Evolutionary conservation across 2,329 filamentous ascomycete species (phyloP).

Genomic region (Diaporthe vexans): DNA sequence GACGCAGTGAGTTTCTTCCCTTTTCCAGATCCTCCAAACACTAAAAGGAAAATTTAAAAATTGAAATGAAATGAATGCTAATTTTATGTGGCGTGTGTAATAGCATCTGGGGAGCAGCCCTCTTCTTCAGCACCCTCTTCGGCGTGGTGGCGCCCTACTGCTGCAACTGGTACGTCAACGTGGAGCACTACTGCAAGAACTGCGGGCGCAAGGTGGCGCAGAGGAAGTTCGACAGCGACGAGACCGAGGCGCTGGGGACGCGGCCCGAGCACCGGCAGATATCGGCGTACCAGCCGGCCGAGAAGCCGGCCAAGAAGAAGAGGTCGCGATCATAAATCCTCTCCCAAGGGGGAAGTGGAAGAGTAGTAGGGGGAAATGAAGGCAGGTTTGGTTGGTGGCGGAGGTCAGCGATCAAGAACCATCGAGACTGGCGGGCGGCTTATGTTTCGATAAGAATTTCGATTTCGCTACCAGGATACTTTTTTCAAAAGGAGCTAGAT

Average conservation of each 20-base stretch:
- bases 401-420: no score
- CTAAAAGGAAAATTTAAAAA: no score
- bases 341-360: no score
- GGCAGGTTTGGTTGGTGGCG: no score
- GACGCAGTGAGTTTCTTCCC: slow-evolving; percentile 32
- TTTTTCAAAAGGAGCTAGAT: slow-evolving; percentile 2
- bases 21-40: no score
- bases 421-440: neutral
- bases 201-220: slow-evolving; percentile 31
- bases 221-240: neutral
- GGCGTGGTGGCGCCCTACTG: slow-evolving; percentile 17
- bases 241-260: slow-evolving; percentile 19
- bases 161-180: slow-evolving; percentile 17
- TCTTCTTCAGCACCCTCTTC: slow-evolving; percentile 13
- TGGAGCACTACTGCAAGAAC: slow-evolving; percentile 31
- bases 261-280: slow-evolving; percentile 8
- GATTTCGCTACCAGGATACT: neutral
- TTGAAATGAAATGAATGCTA: no score
- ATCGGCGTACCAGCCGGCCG: slow-evolving; percentile 7
- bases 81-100: neutral
- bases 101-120: neutral
- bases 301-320: neutral
- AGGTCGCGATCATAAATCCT: no score
- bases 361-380: no score
- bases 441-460: neutral